Evolutionary conservation across 1,139 yeast species (phyloP), one percentile per base, ranked within the genome.

Genomic region (Yamadazyma pseudoaaseri): DNA sequence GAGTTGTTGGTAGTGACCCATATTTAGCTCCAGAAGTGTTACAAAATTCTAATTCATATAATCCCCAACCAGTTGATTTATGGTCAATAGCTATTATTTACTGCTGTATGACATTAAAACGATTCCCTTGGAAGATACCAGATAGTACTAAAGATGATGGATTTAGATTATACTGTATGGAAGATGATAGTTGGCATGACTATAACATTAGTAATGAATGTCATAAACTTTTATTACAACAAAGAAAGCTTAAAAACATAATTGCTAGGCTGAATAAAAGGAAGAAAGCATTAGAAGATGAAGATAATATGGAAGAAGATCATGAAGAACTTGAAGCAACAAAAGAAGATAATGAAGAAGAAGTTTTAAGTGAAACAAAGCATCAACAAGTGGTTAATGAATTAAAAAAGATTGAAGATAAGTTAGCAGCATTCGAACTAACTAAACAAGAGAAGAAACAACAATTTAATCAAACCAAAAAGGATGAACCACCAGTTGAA

Each of bases 61-160:
- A 90, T 54, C 97, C 98, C 3, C 87, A 86, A 52, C 86, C 89
- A 2, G 95, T 90, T 7, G 98, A 92, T 60, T 71, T 92, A 34
- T 92, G 98, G 98, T 89, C 97, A 1, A 72, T 86, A 40, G 98
- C 96, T 8, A 89, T 92, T 31, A 90, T 92, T 26, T 92, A 83
- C 57, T 92, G 97, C 62, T 92, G 98, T 62, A 89, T 90, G 96
- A 81, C 92, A 36, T 66, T 92, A 47, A 84, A 92, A 50, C 73
- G 96, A 51, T 92, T 92, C 64, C 98, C 98, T 1, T 94, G 98
- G 98, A 92, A 90, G 54, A 87, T 86, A 5, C 98, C 98, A 6
- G 79, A 80, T 51, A 68, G 77, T 17, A 76, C 84, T n/a, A 69
- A 66, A 42, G 99, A 94, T 60, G 83, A 83, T 43, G 86, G 96